A percentile compares a stretch with the other conserved stretches of the same genome.
phyloP scores from a whole-genome alignment of 2,329 filamentous ascomycete genomes.

The Verticillium longisporum region DNA sequence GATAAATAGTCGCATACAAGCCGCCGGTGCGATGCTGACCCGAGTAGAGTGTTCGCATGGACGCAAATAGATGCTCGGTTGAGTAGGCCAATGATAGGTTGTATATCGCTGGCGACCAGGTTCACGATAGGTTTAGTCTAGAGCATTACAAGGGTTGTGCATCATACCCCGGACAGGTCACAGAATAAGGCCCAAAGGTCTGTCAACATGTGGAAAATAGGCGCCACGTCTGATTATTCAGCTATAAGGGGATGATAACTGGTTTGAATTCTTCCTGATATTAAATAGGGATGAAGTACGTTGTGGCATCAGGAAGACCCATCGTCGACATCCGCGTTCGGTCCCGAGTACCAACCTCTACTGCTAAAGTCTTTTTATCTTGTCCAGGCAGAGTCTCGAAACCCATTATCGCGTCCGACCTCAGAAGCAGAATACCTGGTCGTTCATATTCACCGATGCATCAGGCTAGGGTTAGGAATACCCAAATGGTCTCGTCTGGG shows the following conservation, averaged over 20 bases:
- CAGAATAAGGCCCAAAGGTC: not conserved
- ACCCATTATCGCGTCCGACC: too few relatives aligned
- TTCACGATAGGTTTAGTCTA: not conserved
- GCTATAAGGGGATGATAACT: too few relatives aligned
- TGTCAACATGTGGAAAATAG: not conserved
- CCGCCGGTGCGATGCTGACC: not conserved
- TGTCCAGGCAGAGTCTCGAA: too few relatives aligned
- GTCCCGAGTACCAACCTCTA: too few relatives aligned
- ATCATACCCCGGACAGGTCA: not conserved
- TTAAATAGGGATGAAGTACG: too few relatives aligned
- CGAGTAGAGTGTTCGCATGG: not conserved
- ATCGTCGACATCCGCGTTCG: too few relatives aligned
- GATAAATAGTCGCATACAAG: not conserved
- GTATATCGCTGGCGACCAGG: not conserved
- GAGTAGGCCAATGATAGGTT: not conserved
- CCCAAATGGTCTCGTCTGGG: too few relatives aligned
- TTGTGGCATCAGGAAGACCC: too few relatives aligned
- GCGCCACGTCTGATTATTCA: too few relatives aligned
- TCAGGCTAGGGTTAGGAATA: too few relatives aligned
- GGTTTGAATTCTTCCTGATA: too few relatives aligned
- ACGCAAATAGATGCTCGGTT: not conserved
- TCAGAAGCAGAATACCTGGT: conserved; percentile 49
- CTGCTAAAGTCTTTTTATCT: too few relatives aligned
- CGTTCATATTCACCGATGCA: conserved; percentile 41
- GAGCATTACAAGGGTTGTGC: not conserved